Base-by-base conservation (phyloP, 352 stramenopile genomes). In the Pythium aquatile region DNA sequence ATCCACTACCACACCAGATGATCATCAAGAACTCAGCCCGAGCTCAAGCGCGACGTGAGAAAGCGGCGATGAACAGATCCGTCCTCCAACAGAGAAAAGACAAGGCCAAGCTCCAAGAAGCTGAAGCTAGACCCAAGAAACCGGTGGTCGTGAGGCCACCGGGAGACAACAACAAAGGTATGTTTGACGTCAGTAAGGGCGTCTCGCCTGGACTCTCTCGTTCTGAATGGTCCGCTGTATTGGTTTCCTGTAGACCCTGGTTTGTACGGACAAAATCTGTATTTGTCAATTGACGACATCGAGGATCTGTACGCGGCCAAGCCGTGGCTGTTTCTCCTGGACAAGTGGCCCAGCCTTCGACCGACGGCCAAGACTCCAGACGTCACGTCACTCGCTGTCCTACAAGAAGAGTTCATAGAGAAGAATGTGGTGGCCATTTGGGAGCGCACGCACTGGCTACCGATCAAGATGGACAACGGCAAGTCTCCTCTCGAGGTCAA, bases 1-100 rank as follows among this genome's bases (percentile, higher is more conserved):
- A 83, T 40, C 71, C 74, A 24, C 66, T 85, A 29, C 77, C 77
- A 3, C 77, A 85, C 55, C 77, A 85, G 55, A 46, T 83, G 29
- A 64, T 83, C 52, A 57, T 85, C 60, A 85, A 85, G 66, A 85
- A 85, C 65, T 83, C 77, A 28, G 29, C 62, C 9, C 66, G 68
- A 9, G 75, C 59, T 5, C 72, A 76, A 47, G 51, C 60, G 24
- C 66, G 65, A 44, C 68, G 77, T 20, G 66, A 74, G 8, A 80
- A 78, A 62, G 68, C 70, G 29, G 58, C 72, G 14, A 60, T 76
- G 52, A 68, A 63, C 13, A 60, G 73, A 30, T 67, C 66, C 6
- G 48, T 67, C 14, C 68, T 58, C 16, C 65, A 69, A 35, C 63
- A 69, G 11, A 52, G 68, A 53, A 72, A 63, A 51, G 74, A 68